Conservation (phyloP, 2,329 filamentous ascomycete species). For the Colletotrichum tofieldiae region DNA sequence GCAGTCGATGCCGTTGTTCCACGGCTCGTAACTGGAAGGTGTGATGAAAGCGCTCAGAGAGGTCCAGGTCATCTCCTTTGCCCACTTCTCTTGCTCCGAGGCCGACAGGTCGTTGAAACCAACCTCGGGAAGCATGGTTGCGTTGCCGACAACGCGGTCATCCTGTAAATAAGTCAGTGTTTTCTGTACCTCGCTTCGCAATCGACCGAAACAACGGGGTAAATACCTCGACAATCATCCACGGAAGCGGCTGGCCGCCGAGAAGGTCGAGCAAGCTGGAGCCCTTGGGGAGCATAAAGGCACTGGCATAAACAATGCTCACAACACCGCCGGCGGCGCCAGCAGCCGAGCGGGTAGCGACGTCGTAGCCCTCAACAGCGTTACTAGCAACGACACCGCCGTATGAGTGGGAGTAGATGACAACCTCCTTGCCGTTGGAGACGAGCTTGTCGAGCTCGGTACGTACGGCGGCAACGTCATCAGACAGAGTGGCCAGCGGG, state of each 20-base stretch:
- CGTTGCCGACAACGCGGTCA: conserved; percentile 37
- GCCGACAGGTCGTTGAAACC: conserved; percentile 40
- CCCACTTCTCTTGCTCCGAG: conserved; percentile 38
- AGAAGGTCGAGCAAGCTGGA: conserved; percentile 48
- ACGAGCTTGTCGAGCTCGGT: conserved; percentile 48
- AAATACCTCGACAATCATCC: conserved; percentile 49
- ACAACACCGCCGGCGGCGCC: conserved; percentile 57
- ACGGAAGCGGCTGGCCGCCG: conserved; percentile 46
- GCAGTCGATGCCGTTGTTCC: conserved; percentile 49
- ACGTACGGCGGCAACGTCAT: conserved; percentile 55
- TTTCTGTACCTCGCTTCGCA: conserved; percentile 39
- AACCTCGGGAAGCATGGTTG: conserved; percentile 38
- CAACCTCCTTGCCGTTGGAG: conserved; percentile 56
- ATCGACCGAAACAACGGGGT: background rate
- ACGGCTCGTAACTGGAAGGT: conserved; percentile 47
- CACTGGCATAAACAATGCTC: conserved; percentile 54
- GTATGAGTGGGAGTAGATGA: conserved; percentile 62
- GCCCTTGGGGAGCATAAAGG: conserved; percentile 51
- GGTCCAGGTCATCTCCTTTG: conserved; percentile 39
- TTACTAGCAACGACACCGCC: conserved; percentile 58
- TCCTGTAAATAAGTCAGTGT: conserved; percentile 16
- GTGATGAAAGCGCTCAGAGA: conserved; percentile 34
- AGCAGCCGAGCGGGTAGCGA: conserved; percentile 50
- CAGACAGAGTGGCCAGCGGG: conserved; percentile 46
- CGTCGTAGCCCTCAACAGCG: conserved; percentile 55